These are phyloP conservation scores for Artemisia argyi DNA, from an alignment of 129 eudicot species.

Conservation along the genomic window DNA sequence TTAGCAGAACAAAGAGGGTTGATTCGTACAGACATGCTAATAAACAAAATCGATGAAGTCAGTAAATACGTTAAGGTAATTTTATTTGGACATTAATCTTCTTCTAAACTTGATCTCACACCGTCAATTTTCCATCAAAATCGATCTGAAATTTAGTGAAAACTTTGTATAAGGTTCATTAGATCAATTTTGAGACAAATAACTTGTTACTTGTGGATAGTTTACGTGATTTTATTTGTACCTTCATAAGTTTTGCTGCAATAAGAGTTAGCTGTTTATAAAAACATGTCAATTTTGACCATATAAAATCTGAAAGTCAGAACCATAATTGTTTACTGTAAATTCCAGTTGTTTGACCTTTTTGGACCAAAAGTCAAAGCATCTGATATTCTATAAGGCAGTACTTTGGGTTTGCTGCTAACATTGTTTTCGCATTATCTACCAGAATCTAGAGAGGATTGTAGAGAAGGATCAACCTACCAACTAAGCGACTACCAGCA, in stretches of 20 bases:
- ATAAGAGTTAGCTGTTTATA: too few species aligned
- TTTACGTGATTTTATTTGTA: too few species aligned
- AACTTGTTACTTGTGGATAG: too few species aligned
- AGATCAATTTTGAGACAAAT: not conserved
- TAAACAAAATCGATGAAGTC: conserved; percentile 69
- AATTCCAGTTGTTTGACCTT: not conserved
- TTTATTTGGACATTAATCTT: not conserved
- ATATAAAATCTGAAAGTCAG: too few species aligned
- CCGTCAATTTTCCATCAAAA: not conserved
- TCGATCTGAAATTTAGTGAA: not conserved
- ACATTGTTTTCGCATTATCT: conserved; percentile 1
- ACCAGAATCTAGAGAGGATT: conserved; percentile 64
- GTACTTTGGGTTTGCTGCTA: not conserved
- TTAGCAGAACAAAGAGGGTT: conserved; percentile 45
- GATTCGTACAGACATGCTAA: conserved; percentile 46
- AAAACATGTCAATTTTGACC: too few species aligned
- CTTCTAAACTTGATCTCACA: not conserved
- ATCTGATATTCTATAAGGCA: not conserved
- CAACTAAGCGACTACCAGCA: not conserved
- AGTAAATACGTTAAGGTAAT: conserved; percentile 63
- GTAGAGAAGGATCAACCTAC: conserved; percentile 52
- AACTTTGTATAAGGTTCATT: not conserved
- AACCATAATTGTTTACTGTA: too few species aligned
- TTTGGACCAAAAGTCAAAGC: too few species aligned
- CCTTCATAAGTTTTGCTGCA: too few species aligned